Evolutionary conservation across 2,329 filamentous ascomycete genomes (phyloP).

Genomic region (Claviceps sp.): DNA sequence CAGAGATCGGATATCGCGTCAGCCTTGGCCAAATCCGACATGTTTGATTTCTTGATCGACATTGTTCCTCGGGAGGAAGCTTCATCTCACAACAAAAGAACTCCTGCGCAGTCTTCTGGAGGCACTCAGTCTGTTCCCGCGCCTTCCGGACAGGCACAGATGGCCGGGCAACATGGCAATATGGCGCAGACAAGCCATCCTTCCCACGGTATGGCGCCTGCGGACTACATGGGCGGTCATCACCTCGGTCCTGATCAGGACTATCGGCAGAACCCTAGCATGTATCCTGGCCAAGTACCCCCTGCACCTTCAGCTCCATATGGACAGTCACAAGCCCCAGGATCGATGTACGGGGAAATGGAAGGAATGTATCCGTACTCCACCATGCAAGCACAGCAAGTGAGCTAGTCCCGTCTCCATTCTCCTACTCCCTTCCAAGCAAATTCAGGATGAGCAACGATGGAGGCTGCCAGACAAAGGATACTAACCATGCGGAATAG

Average conservation of each 20-base stretch:
- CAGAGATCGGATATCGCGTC: slow-evolving; percentile 95
- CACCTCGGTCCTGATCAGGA: slow-evolving; percentile 56
- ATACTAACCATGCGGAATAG: slow-evolving; percentile 12
- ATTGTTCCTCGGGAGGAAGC: slow-evolving; percentile 96
- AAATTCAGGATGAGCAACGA: not conserved
- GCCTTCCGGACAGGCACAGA: slow-evolving; percentile 35
- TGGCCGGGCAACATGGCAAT: slow-evolving; percentile 36
- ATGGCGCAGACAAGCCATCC: slow-evolving; percentile 43
- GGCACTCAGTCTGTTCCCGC: slow-evolving; percentile 31
- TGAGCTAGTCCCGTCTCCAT: slow-evolving; percentile 27
- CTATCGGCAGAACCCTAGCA: slow-evolving; percentile 64
- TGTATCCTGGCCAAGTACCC: slow-evolving; percentile 74
- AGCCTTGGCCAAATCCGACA: slow-evolving; percentile 91
- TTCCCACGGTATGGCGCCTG: slow-evolving; percentile 42
- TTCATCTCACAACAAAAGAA: slow-evolving; percentile 68
- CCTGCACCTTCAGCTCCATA: slow-evolving; percentile 58
- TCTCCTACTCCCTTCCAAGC: not conserved
- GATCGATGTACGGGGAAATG: slow-evolving; percentile 62
- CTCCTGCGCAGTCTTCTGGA: slow-evolving; percentile 36
- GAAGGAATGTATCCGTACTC: slow-evolving; percentile 78
- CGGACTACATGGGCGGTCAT: slow-evolving; percentile 52
- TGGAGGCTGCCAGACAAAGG: not conserved
- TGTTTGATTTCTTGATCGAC: slow-evolving; percentile 99
- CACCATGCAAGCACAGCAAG: slow-evolving; percentile 70
- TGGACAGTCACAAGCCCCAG: slow-evolving; percentile 58